Conservation (phyloP, 2,329 filamentous ascomycete species). For the Xylariaceae sp. region DNA sequence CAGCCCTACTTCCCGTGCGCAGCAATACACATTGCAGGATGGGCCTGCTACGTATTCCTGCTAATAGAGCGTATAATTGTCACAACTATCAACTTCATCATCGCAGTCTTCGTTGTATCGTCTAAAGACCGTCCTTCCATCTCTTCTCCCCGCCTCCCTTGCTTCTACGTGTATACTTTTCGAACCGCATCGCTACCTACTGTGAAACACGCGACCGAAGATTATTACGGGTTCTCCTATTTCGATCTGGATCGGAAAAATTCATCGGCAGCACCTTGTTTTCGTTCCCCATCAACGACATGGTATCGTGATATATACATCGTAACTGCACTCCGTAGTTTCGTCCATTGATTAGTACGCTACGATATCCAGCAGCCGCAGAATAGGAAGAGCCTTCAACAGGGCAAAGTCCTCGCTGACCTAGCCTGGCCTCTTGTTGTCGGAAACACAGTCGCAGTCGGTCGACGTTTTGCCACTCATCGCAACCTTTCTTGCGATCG, state of each 20-base stretch:
- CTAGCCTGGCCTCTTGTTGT: too few species aligned
- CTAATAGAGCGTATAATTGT: neutral
- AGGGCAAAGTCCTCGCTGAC: too few species aligned
- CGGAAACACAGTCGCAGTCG: too few species aligned
- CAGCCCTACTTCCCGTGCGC: conserved; percentile 7
- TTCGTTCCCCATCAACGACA: neutral
- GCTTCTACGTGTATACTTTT: neutral
- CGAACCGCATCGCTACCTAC: conserved; percentile 5
- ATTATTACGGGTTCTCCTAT: too few species aligned
- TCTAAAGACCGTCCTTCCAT: too few species aligned
- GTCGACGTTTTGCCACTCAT: too few species aligned
- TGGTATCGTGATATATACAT: neutral
- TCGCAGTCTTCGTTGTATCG: neutral
- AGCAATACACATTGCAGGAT: neutral
- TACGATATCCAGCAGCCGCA: neutral
- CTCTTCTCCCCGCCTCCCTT: neutral
- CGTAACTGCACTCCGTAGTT: neutral
- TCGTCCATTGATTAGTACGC: neutral
- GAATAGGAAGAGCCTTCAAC: too few species aligned
- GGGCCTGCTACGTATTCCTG: conserved; percentile 8
- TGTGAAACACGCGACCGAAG: neutral
- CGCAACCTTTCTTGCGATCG: too few species aligned
- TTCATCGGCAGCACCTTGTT: too few species aligned
- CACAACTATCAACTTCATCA: neutral
- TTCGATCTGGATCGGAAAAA: too few species aligned